These are phyloP conservation scores for Panaeolus cyanescens DNA, from an alignment of 768 basidiomycete species.

Conservation along the genomic window DNA sequence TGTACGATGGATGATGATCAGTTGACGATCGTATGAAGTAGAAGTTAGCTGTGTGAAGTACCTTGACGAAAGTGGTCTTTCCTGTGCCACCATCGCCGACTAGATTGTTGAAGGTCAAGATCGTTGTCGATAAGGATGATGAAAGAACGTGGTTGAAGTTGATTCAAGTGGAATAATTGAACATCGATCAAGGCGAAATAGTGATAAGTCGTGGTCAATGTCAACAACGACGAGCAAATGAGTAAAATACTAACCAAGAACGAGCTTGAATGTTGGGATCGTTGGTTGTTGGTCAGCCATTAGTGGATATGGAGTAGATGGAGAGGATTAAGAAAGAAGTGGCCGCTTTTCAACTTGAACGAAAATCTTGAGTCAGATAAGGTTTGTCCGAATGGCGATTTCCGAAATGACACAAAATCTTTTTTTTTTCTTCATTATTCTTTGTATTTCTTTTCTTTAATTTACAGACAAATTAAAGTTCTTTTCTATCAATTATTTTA, in stretches of 20 bases:
- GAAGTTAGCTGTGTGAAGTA: constrained; percentile 30
- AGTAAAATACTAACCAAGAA: constrained; percentile 72
- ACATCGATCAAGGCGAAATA: constrained; percentile 59
- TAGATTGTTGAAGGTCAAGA: constrained; percentile 31
- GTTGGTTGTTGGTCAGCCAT: constrained; percentile 34
- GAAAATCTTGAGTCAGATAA: constrained; percentile 42
- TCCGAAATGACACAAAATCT: constrained; percentile 25
- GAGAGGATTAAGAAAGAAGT: constrained; percentile 21
- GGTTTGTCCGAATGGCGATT: constrained; percentile 40
- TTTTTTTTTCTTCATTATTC: neutral
- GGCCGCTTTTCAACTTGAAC: constrained; percentile 15
- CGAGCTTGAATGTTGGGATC: constrained; percentile 97
- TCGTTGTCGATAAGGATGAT: constrained; percentile 15
- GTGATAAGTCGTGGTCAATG: constrained; percentile 27
- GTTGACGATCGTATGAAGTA: constrained; percentile 47
- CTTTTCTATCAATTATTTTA: neutral
- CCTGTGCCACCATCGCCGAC: constrained; percentile 98
- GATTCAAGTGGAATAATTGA: constrained; percentile 29
- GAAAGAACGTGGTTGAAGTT: constrained; percentile 15
- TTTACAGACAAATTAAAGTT: neutral
- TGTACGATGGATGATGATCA: constrained; percentile 53
- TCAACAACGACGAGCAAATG: constrained; percentile 24
- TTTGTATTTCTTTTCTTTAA: neutral
- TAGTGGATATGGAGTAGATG: constrained; percentile 23
- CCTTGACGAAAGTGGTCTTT: constrained; percentile 99